Evolutionary conservation across 352 stramenopile species (phyloP).

Genomic region (Pythium pectinolyticum): DNA sequence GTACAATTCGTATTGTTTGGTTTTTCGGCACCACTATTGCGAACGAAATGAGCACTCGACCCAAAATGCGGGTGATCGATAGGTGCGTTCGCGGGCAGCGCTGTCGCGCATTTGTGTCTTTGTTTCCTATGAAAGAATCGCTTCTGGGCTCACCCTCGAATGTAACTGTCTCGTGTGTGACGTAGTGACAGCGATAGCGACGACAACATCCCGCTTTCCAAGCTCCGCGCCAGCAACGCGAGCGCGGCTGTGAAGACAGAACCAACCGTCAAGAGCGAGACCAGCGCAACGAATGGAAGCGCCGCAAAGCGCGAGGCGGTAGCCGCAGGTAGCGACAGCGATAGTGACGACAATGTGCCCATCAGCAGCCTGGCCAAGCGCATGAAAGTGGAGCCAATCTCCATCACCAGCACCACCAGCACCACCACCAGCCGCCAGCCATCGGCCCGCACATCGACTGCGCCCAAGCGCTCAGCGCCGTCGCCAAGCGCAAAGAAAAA

Average conservation of each 20-base stretch:
- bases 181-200: constrained; percentile 73
- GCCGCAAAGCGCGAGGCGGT: constrained; percentile 31
- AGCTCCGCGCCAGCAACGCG: constrained; percentile 38
- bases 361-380: constrained; percentile 69
- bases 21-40: too few relatives aligned
- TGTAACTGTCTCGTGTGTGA: not conserved
- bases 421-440: not conserved
- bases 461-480: constrained; percentile 17
- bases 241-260: constrained; percentile 16
- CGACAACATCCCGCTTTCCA: constrained; percentile 77
- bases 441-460: not conserved
- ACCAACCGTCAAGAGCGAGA: constrained; percentile 23
- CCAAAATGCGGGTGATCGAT: constrained; percentile 5
- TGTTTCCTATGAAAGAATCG: not conserved
- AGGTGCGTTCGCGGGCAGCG: not conserved
- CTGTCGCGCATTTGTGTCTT: not conserved
- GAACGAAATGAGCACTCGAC: not conserved
- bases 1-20: too few relatives aligned
- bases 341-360: constrained; percentile 74
- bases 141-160: too few relatives aligned
- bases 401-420: too few relatives aligned
- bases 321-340: constrained; percentile 30
- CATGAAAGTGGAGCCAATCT: constrained; percentile 43
- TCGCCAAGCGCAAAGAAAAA: constrained; percentile 44
- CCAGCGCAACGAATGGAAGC: constrained; percentile 1